These are phyloP conservation scores for Neurospora sublineolata DNA, from an alignment of 495 filamentous ascomycete genomes.

Conservation along the genomic window DNA sequence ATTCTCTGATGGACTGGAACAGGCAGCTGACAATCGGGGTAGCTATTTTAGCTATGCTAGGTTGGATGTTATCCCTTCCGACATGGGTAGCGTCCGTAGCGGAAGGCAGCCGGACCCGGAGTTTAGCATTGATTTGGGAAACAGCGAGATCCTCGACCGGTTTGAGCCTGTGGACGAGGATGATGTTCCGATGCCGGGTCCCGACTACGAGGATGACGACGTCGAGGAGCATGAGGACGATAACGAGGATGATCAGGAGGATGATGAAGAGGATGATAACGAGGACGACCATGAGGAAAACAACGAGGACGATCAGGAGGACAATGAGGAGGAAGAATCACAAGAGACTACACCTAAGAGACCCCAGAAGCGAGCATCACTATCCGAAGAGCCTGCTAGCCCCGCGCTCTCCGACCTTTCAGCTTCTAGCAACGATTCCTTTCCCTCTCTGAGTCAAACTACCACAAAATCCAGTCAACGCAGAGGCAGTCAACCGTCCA, in stretches of 20 bases:
- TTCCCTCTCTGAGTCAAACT: slow-evolving; percentile 26
- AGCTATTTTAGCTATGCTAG: slow-evolving; percentile 7
- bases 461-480: background rate
- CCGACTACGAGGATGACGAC: background rate
- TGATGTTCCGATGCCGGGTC: background rate
- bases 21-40: background rate
- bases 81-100: slow-evolving; percentile 23
- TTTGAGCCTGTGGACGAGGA: slow-evolving; percentile 12
- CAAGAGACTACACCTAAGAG: background rate
- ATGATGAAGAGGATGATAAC: background rate
- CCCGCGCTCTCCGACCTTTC: slow-evolving; percentile 4
- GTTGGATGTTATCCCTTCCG: slow-evolving; percentile 14
- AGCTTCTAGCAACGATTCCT: slow-evolving; percentile 15
- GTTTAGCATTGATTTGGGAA: slow-evolving; percentile 17
- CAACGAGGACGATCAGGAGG: slow-evolving; percentile 1
- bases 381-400: slow-evolving; percentile 4
- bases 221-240: background rate
- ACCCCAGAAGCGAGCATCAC: background rate
- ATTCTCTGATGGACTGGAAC: slow-evolving; percentile 13
- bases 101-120: slow-evolving; percentile 29
- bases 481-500: background rate
- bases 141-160: slow-evolving; percentile 10
- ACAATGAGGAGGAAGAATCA: background rate
- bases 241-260: slow-evolving; percentile 5
- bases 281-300: background rate